These are phyloP conservation scores for Podila epigama DNA, from an alignment of 192 early-diverging fungal genomes.

Conservation along the genomic window DNA sequence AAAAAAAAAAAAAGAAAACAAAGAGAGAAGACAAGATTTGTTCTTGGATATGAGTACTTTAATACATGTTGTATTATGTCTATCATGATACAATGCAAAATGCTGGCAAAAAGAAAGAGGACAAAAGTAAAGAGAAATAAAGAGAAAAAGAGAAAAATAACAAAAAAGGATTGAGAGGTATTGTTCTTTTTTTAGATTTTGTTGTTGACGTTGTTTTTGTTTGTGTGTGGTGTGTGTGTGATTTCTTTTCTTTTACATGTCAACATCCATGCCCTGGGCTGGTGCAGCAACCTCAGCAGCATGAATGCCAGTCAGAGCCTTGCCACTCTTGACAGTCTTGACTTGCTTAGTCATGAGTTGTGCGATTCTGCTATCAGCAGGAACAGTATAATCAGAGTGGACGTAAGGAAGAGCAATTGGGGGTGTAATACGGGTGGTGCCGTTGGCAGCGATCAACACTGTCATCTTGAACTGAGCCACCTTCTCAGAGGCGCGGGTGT, in stretches of 20 bases:
- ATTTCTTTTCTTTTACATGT: constrained; percentile 21
- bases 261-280: constrained; percentile 43
- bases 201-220: no score
- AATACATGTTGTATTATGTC: no score
- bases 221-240: not conserved
- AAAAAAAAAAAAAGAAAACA: no score
- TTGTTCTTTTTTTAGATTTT: no score
- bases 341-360: constrained; percentile 41
- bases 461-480: constrained; percentile 82
- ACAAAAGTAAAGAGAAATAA: no score
- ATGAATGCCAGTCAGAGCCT: constrained; percentile 30
- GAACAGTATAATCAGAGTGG: constrained; percentile 70
- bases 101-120: not conserved
- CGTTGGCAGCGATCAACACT: constrained; percentile 65
- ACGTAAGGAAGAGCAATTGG: constrained; percentile 77
- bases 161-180: not conserved
- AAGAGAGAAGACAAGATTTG: no score
- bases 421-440: constrained; percentile 72
- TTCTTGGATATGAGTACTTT: no score
- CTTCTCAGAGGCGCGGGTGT: constrained; percentile 57
- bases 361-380: constrained; percentile 44
- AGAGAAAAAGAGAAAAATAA: not conserved
- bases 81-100: constrained; percentile 2
- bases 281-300: constrained; percentile 40
- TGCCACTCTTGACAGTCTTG: constrained; percentile 46